Percentiles rank a stretch among this genome's conserved stretches.
Evolutionary conservation across 257 asterid genomes (phyloP).

Genomic region (Petrea volubilis): DNA sequence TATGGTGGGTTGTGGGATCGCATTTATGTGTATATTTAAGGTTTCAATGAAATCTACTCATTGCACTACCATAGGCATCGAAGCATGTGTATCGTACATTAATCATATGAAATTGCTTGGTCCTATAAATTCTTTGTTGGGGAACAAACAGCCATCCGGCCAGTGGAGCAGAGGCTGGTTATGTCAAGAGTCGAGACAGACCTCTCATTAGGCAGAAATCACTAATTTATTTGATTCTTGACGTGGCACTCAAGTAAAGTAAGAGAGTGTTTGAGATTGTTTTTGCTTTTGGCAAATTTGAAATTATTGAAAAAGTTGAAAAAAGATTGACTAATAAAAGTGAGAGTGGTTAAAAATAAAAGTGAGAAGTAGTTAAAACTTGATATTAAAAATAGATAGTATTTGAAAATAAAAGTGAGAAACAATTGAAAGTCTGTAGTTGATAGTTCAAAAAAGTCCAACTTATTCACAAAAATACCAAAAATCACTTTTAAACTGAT

Average conservation of each 20-base stretch:
- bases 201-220: not conserved
- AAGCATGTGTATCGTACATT: not conserved
- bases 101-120: not conserved
- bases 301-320: too few species aligned
- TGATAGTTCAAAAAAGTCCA: too few species aligned
- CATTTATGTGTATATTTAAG: not conserved
- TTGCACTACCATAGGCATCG: not conserved
- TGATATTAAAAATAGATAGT: too few species aligned
- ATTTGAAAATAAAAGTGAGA: too few species aligned
- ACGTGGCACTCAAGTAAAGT: not conserved
- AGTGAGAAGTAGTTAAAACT: too few species aligned
- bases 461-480: too few species aligned
- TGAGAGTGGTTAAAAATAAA: too few species aligned
- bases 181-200: not conserved
- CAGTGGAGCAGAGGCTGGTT: not conserved
- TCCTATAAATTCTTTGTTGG: not conserved
- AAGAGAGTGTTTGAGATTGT: too few species aligned
- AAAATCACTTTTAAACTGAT: too few species aligned
- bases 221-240: not conserved
- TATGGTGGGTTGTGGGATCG: conserved; percentile 6
- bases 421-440: too few species aligned
- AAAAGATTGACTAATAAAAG: too few species aligned
- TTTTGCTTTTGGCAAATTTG: too few species aligned
- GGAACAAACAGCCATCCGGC: not conserved
- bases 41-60: not conserved